Conservation (phyloP, 176 grass and related monocot genomes). For the Aechmea fasciata region DNA sequence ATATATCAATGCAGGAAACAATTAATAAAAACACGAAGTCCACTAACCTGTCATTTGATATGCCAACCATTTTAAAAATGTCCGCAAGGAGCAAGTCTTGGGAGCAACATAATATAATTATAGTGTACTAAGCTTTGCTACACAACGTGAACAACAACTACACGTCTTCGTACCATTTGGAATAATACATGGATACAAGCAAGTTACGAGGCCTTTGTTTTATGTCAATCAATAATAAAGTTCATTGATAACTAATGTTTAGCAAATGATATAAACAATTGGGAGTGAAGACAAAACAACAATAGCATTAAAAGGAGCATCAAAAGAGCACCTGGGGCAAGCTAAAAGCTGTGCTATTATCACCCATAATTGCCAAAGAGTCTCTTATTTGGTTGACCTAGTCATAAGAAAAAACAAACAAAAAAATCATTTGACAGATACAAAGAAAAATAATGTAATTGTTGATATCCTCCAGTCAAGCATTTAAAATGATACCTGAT, state of each 20-base stretch:
- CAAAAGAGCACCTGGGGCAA: constrained; percentile 67
- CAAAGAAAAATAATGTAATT: constrained; percentile 15
- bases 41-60: background rate
- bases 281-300: background rate
- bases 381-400: constrained; percentile 97
- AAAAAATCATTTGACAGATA: background rate
- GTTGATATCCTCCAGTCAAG: constrained; percentile 25
- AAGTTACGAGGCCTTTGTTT: background rate
- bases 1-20: background rate
- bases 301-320: background rate
- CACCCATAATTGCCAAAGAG: constrained; percentile 77
- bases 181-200: background rate
- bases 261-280: background rate
- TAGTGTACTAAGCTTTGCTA: too few species aligned
- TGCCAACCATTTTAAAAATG: background rate
- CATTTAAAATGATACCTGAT: constrained; percentile 48
- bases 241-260: background rate
- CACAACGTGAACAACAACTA: too few species aligned
- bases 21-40: background rate
- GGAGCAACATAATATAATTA: too few species aligned
- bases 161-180: too few species aligned
- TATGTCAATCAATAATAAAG: background rate
- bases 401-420: constrained; percentile 16
- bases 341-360: constrained; percentile 90
- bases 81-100: too few species aligned